Percentiles rank a stretch among this genome's conserved stretches.
Conservation (phyloP, 352 stramenopile species). For the Phytophthora foliorum region DNA sequence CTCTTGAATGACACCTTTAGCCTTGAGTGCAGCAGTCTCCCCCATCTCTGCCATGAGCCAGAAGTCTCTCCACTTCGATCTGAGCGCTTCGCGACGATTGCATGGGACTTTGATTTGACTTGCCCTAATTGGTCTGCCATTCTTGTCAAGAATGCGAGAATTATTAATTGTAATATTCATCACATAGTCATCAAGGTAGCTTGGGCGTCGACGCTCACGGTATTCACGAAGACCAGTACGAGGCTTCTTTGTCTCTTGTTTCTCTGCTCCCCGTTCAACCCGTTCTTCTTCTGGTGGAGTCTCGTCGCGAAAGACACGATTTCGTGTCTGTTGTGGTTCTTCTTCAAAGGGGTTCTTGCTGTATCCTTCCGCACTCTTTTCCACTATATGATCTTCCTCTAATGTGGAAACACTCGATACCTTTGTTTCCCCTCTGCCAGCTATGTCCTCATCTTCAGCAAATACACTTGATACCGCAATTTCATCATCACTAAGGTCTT, state of each 20-base stretch:
- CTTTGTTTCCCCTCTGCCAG: too few relatives aligned
- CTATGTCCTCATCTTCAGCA: not conserved
- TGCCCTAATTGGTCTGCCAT: constrained; percentile 8
- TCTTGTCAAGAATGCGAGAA: constrained; percentile 6
- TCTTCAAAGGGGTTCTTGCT: too few relatives aligned
- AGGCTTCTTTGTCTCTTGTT: not conserved
- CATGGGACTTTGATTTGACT: not conserved
- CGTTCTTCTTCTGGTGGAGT: constrained; percentile 7
- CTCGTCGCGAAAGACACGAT: constrained; percentile 11
- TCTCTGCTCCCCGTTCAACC: constrained; percentile 1
- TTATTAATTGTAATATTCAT: not conserved
- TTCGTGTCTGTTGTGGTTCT: constrained; percentile 1
- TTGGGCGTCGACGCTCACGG: not conserved
- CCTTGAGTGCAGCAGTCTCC: constrained; percentile 11
- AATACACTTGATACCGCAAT: not conserved
- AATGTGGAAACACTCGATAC: too few relatives aligned
- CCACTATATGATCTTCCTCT: too few relatives aligned
- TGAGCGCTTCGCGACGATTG: constrained; percentile 8
- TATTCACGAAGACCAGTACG: constrained; percentile 4
- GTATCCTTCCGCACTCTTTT: too few relatives aligned
- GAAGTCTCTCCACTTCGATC: constrained; percentile 17
- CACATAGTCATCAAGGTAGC: too few relatives aligned
- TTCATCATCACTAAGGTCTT: not conserved
- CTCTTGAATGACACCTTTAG: constrained; percentile 7
- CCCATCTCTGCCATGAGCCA: constrained; percentile 13